These are phyloP conservation scores for Emiliania huxleyi DNA, from an alignment of 78 protist species.

Conservation along the genomic window DNA sequence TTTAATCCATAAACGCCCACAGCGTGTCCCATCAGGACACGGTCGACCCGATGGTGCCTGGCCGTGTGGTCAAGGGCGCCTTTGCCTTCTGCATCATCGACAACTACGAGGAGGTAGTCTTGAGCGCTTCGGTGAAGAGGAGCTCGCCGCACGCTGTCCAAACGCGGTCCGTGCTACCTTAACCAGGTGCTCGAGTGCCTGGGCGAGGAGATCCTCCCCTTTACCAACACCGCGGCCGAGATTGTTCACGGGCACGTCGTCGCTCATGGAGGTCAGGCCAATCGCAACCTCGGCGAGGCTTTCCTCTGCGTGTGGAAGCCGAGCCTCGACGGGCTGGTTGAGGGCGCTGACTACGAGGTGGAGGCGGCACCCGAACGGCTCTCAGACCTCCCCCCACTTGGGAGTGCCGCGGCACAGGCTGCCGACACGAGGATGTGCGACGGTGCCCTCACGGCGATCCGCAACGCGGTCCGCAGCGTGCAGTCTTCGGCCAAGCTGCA, in stretches of 20 bases:
- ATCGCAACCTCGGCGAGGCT: slow-evolving; percentile 28
- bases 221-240: neutral
- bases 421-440: neutral
- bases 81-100: neutral
- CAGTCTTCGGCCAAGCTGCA: neutral
- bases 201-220: slow-evolving; percentile 3
- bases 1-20: too few relatives aligned
- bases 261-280: neutral
- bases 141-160: too few relatives aligned
- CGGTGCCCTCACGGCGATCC: neutral
- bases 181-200: neutral
- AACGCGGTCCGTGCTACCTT: too few relatives aligned
- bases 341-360: neutral
- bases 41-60: neutral
- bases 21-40: too few relatives aligned
- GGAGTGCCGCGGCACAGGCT: neutral
- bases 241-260: neutral
- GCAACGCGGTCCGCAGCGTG: neutral
- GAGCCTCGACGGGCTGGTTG: neutral
- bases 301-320: slow-evolving; percentile 14
- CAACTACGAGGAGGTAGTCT: neutral
- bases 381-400: neutral
- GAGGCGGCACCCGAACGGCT: neutral
- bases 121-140: too few relatives aligned
- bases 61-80: neutral